These are phyloP conservation scores for Daedaleopsis nitida DNA, from an alignment of 768 basidiomycete species.

Conservation along the genomic window DNA sequence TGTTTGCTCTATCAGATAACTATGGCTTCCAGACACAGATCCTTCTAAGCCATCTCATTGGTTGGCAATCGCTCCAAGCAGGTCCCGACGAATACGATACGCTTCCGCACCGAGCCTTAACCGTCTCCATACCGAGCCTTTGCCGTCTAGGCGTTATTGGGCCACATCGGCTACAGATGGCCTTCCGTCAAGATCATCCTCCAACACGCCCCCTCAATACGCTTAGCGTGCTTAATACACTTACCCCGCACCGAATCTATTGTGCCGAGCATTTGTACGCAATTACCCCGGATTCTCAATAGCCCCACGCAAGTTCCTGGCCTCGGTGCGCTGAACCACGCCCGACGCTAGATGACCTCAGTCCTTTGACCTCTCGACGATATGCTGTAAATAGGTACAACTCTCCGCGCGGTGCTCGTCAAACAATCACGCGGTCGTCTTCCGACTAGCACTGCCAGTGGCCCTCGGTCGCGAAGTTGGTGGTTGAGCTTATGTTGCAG, in stretches of 20 bases:
- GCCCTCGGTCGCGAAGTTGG: neutral
- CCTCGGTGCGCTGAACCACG: slow-evolving; percentile 7
- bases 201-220: slow-evolving; percentile 6
- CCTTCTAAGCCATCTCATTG: slow-evolving; percentile 10
- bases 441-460: slow-evolving; percentile 9
- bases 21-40: neutral
- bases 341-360: slow-evolving; percentile 14
- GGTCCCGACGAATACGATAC: slow-evolving; percentile 7
- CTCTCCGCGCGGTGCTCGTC: slow-evolving; percentile 6
- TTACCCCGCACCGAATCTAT: slow-evolving; percentile 26
- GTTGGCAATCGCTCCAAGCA: neutral
- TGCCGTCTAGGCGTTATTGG: slow-evolving; percentile 23
- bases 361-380: slow-evolving; percentile 1
- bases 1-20: neutral
- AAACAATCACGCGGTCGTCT: slow-evolving; percentile 18
- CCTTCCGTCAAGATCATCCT: slow-evolving; percentile 7
- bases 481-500: neutral
- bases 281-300: slow-evolving; percentile 26
- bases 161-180: slow-evolving; percentile 17
- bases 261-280: slow-evolving; percentile 32
- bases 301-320: slow-evolving; percentile 6
- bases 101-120: slow-evolving; percentile 27
- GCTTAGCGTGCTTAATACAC: slow-evolving; percentile 11
- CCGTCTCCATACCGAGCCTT: slow-evolving; percentile 30
- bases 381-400: slow-evolving; percentile 13